Conservation (phyloP, 306 rosid species). For the cucumber (Cucumis sativus) region DNA sequence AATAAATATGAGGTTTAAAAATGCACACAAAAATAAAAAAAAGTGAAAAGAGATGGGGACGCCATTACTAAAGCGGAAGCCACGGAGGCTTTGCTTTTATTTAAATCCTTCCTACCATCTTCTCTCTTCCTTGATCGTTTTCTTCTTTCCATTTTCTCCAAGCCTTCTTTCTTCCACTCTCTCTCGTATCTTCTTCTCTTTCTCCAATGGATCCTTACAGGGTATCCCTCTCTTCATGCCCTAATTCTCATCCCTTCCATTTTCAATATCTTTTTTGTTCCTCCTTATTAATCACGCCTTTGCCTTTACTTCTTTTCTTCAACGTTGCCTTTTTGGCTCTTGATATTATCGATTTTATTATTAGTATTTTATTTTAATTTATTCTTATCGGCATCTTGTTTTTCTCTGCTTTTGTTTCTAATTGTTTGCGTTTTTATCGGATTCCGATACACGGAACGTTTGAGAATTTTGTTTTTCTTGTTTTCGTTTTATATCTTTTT, state of each 20-base stretch:
- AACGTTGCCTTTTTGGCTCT: background rate
- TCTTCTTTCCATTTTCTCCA: background rate
- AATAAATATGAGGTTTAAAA: background rate
- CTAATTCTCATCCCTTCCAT: background rate
- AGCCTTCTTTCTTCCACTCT: background rate
- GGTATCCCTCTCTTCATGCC: slow-evolving; percentile 12
- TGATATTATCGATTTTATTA: background rate
- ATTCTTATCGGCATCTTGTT: background rate
- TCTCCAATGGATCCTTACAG: slow-evolving; percentile 53
- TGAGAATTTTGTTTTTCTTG: background rate
- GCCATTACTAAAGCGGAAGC: background rate
- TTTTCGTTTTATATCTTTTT: background rate
- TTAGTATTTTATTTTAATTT: background rate
- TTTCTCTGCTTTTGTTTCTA: background rate
- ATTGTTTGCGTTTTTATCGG: background rate
- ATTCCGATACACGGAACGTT: background rate
- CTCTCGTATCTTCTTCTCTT: background rate
- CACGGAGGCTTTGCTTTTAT: background rate
- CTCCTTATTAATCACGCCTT: background rate
- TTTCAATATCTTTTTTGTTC: background rate
- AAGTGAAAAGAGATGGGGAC: background rate
- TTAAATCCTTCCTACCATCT: background rate
- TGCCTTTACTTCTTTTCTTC: background rate
- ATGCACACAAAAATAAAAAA: background rate
- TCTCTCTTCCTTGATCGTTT: background rate